These are phyloP conservation scores for Mitragyna speciosa DNA, from an alignment of 257 asterid genomes.

Conservation along the genomic window DNA sequence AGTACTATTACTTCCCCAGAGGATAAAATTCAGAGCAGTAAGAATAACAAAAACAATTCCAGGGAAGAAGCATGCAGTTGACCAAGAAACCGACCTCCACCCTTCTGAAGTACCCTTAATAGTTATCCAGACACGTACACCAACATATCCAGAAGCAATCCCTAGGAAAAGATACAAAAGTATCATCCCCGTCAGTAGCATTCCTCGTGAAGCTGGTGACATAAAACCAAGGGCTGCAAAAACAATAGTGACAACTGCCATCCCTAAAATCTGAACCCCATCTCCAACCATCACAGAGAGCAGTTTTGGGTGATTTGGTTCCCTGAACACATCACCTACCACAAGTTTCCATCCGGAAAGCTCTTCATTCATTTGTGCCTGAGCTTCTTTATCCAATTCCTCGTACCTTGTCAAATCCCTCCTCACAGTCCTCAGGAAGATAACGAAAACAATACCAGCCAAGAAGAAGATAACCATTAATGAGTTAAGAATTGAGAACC, in stretches of 20 bases:
- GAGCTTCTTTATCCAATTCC: constrained; percentile 82
- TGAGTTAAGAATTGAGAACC: constrained; percentile 85
- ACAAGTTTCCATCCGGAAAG: constrained; percentile 93
- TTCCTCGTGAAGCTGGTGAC: constrained; percentile 92
- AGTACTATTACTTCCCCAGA: constrained; percentile 87
- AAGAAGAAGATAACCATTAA: constrained; percentile 79
- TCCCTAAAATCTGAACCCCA: constrained; percentile 78
- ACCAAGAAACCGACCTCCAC: constrained; percentile 81
- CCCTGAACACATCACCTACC: constrained; percentile 85
- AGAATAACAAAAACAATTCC: constrained; percentile 70
- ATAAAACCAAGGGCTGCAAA: constrained; percentile 82
- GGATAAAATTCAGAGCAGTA: constrained; percentile 68
- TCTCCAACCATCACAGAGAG: constrained; percentile 78
- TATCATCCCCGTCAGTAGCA: constrained; percentile 84
- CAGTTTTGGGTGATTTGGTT: constrained; percentile 64
- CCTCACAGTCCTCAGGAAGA: constrained; percentile 78
- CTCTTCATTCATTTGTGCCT: constrained; percentile 88
- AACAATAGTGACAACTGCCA: constrained; percentile 72
- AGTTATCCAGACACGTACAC: constrained; percentile 71
- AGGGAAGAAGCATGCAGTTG: constrained; percentile 77
- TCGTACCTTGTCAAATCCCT: constrained; percentile 83
- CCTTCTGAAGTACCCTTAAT: constrained; percentile 63
- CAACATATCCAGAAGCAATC: constrained; percentile 67
- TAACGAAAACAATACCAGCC: constrained; percentile 85
- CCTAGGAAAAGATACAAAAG: constrained; percentile 80